Base-by-base conservation (phyloP, 2,329 filamentous ascomycete species). In the Berkeleyomyces rouxiae region DNA sequence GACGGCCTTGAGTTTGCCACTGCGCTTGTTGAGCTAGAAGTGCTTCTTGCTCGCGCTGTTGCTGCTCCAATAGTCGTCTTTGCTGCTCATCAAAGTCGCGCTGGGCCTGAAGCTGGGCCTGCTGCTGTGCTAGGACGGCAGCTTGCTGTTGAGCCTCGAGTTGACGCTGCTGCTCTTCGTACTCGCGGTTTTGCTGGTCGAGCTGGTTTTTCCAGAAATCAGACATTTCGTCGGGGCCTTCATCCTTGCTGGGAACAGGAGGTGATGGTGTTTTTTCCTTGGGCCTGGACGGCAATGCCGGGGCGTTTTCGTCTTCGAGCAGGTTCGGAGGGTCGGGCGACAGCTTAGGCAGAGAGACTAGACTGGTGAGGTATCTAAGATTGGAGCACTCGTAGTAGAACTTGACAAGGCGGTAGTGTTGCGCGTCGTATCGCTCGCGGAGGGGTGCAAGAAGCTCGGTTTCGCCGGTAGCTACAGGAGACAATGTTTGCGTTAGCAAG, bases 371-470 rank as follows among this genome's bases (percentile, higher is more conserved):
- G 72, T 99, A 99, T 68, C 93, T 87, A 62, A 99, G 80, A 73
- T 97, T 99, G 9, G 93, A 96, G 75, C 93, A 99, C 75, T 99
- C 93, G 74, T 97, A 97, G 76, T 99, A 99, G 75, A 97, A 99
- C 71, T 95, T 93, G 71, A 96, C 88, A 13, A 99, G 82, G 16
- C 93, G 88, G 77, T 97, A 92, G 73, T 99, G 93, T 71, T 97
- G 93, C 11, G 93, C 90, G 72, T 96, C 87, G 72, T 97, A 99
- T 70, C 92, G 82, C 66, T 86, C 83, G 63, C 92, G 86, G 5
- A 99, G 82, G 0, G 92, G 93, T 67, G 91, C 86, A 57, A 99
- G 79, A 5, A 90, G 92, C 65, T 96, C 93, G 66, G 95, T 88
- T 69, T 99, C 93, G 63, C 93, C 92, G 10, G 93, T 93, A 57